Percentiles rank a stretch among this genome's conserved stretches.
phyloP scores from a whole-genome alignment of 2,329 filamentous ascomycete species.

The Xylariaceae sp. region DNA sequence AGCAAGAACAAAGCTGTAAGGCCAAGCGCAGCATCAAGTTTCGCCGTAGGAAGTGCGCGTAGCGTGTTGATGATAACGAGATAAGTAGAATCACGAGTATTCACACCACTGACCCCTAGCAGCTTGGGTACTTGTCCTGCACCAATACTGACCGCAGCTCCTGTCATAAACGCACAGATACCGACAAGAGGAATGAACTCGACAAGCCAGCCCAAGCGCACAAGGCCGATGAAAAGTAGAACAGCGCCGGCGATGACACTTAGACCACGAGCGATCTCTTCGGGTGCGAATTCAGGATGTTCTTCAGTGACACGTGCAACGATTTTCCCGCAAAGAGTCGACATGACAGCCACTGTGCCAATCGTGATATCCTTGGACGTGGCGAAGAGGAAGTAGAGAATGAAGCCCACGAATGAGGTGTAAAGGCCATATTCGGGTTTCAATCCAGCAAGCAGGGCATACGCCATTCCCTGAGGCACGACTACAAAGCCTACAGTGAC shows the following conservation, averaged over 20 bases:
- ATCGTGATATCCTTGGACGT: constrained; percentile 67
- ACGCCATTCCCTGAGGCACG: constrained; percentile 54
- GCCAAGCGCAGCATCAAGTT: constrained; percentile 70
- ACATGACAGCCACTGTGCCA: constrained; percentile 58
- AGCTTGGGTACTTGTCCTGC: constrained; percentile 48
- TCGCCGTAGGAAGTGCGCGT: constrained; percentile 43
- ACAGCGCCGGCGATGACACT: constrained; percentile 46
- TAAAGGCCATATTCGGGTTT: constrained; percentile 47
- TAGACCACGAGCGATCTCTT: constrained; percentile 45
- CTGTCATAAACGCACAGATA: constrained; percentile 54
- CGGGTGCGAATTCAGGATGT: constrained; percentile 37
- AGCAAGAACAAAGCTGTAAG: constrained; percentile 65
- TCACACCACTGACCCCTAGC: constrained; percentile 47
- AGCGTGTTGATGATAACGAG: constrained; percentile 49
- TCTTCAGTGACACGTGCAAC: constrained; percentile 36
- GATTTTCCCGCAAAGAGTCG: constrained; percentile 48
- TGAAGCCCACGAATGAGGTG: constrained; percentile 36
- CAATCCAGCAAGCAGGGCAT: constrained; percentile 46
- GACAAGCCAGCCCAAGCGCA: constrained; percentile 51
- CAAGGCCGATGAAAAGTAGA: constrained; percentile 46
- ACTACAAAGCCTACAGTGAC: constrained; percentile 50
- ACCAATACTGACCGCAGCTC: constrained; percentile 47
- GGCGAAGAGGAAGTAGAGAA: constrained; percentile 37
- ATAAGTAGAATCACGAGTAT: constrained; percentile 47
- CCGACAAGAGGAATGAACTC: constrained; percentile 51